Evolutionary conservation across 2,329 filamentous ascomycete genomes (phyloP), one percentile per base, ranked within the genome.

Genomic region (Curvularia spicifera): DNA sequence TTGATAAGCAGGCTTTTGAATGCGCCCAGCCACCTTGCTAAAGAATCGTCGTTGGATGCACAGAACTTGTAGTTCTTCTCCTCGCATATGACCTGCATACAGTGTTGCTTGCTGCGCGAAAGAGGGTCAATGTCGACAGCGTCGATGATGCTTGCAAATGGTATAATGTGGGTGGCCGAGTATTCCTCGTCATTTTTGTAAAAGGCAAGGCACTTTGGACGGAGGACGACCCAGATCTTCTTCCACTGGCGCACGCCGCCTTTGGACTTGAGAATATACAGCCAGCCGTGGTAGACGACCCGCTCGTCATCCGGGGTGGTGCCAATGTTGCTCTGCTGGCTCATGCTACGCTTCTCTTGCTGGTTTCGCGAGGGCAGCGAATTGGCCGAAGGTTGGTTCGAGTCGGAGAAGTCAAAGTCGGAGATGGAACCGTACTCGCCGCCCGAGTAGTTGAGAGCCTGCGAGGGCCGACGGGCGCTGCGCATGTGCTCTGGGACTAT

Each of bases 181-280:
- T 98, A 98, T 78, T 99, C 95, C 63, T 86, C 81, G 55, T 96
- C 91, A 72, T 96, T 90, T 77, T 97, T 97, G 83, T 99, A 99
- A 26, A 98, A 85, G 15, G 92, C 90, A 31, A 99, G 81, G 63
- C 91, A 93, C 51, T 90, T 88, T 1, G 91, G 89, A 31, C 95
- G 90, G 51, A 99, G 84, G 0, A 98, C 95, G 12, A 90, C 90
- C 95, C 95, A 98, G 58, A 93, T 84, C 68, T 92, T 89, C 81
- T 97, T 97, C 95, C 95, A 99, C 71, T 96, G 91, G 46, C 90
- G 88, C 53, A 99, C 86, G 8, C 93, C 92, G 22, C 89, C 84
- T 70, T 92, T 93, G 61, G 89, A 91, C 69, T 91, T 92, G 56
- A 97, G 85, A 61, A 92, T 87, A 76, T 91, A 90, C 31, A 98